Conservation (phyloP, 176 grass and related monocot species). For the Neostapfia colusana region DNA sequence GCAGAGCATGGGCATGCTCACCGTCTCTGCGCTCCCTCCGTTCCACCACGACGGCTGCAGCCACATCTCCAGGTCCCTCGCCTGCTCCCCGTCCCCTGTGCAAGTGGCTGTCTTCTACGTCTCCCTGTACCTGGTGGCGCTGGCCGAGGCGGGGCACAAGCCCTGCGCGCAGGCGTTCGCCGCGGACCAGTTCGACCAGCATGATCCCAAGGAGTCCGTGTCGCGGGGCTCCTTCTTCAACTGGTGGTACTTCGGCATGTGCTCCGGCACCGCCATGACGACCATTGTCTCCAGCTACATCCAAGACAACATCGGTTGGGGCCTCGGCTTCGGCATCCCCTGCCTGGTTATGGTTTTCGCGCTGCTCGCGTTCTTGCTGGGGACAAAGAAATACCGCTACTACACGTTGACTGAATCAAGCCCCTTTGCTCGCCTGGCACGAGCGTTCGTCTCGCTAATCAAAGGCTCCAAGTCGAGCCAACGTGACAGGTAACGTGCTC, state of each 20-base stretch:
- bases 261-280: slow-evolving; percentile 40
- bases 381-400: slow-evolving; percentile 54
- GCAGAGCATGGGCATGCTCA: slow-evolving; percentile 79
- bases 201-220: slow-evolving; percentile 41
- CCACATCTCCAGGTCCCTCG: not conserved
- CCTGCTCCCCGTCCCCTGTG: slow-evolving; percentile 16
- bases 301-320: slow-evolving; percentile 70
- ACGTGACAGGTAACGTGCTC: slow-evolving; percentile 18
- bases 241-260: slow-evolving; percentile 83
- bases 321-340: slow-evolving; percentile 72
- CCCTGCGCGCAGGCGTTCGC: slow-evolving; percentile 62
- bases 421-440: slow-evolving; percentile 62
- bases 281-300: slow-evolving; percentile 56
- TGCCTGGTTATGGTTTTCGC: slow-evolving; percentile 45
- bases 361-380: slow-evolving; percentile 49
- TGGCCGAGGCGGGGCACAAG: slow-evolving; percentile 64
- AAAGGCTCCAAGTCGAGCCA: slow-evolving; percentile 34
- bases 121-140: slow-evolving; percentile 62
- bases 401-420: slow-evolving; percentile 52
- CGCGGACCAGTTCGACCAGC: slow-evolving; percentile 65
- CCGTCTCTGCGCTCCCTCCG: slow-evolving; percentile 51
- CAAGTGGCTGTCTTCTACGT: slow-evolving; percentile 62
- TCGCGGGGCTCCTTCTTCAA: slow-evolving; percentile 77
- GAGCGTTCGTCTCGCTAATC: slow-evolving; percentile 45
- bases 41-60: slow-evolving; percentile 44